Evolutionary conservation across 2,329 filamentous ascomycete genomes (phyloP).

Genomic region (Eurotiales sp.): DNA sequence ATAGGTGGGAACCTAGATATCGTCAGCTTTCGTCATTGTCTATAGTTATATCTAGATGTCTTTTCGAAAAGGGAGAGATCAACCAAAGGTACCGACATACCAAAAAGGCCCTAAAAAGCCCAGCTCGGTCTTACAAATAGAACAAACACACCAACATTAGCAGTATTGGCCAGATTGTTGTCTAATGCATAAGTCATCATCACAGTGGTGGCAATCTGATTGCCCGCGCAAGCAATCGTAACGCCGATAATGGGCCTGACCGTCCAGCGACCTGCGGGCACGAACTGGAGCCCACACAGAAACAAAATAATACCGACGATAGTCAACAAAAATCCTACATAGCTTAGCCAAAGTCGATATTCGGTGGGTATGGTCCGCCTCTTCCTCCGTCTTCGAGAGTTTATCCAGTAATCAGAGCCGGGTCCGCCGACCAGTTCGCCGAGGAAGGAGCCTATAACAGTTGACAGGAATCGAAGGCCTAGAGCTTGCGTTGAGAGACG

Average conservation of each 20-base stretch:
- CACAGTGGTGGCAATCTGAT: slow-evolving; percentile 60
- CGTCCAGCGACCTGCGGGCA: slow-evolving; percentile 46
- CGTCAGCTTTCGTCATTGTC: neutral
- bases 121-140: slow-evolving; percentile 18
- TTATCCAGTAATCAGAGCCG: slow-evolving; percentile 49
- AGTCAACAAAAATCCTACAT: slow-evolving; percentile 8
- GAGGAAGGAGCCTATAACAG: slow-evolving; percentile 56
- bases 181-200: slow-evolving; percentile 48
- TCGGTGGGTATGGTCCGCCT: neutral
- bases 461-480: slow-evolving; percentile 55
- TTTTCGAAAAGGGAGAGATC: neutral
- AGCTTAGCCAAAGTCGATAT: slow-evolving; percentile 13
- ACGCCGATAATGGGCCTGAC: slow-evolving; percentile 55
- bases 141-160: slow-evolving; percentile 11
- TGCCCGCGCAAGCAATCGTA: slow-evolving; percentile 52
- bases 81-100: slow-evolving; percentile 16
- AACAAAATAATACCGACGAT: slow-evolving; percentile 57
- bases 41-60: too few relatives aligned
- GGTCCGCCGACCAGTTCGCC: slow-evolving; percentile 58
- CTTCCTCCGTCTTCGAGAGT: slow-evolving; percentile 46
- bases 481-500: slow-evolving; percentile 56
- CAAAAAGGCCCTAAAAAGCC: slow-evolving; percentile 37
- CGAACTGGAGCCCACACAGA: slow-evolving; percentile 48
- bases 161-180: slow-evolving; percentile 30
- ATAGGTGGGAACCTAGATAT: neutral